These are phyloP conservation scores for Phoenix roebelenii DNA, from an alignment of 176 grass and related monocot species.

Conservation along the genomic window DNA sequence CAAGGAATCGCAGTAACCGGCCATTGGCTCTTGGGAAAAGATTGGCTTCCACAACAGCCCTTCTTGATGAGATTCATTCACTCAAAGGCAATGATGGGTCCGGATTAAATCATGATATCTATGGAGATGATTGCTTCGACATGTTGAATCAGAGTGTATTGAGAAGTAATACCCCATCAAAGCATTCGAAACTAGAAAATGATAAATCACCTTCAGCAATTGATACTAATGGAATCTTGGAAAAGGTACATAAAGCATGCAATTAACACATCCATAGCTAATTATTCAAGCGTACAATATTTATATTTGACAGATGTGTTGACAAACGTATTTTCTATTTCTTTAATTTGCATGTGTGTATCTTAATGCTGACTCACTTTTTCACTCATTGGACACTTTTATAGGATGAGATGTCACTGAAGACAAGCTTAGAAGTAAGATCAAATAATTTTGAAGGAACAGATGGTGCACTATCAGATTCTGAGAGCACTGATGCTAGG, in stretches of 20 bases:
- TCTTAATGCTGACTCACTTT: too few species aligned
- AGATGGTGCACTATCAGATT: conserved; percentile 47
- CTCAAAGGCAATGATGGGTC: conserved; percentile 25
- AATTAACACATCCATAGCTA: background rate
- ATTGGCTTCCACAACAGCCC: conserved; percentile 14
- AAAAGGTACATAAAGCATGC: conserved; percentile 27
- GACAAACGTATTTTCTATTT: too few species aligned
- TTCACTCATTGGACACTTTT: background rate
- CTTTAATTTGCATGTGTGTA: too few species aligned
- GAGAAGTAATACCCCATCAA: conserved; percentile 24
- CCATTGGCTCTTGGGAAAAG: conserved; percentile 34
- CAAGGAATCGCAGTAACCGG: conserved; percentile 45
- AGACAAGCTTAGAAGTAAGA: conserved; percentile 29
- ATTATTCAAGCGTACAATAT: too few species aligned
- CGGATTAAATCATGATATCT: conserved; percentile 24
- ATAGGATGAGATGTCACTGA: conserved; percentile 23
- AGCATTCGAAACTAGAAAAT: conserved; percentile 30
- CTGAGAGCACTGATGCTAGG: conserved; percentile 53
- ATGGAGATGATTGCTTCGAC: conserved; percentile 23
- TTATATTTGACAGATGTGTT: too few species aligned
- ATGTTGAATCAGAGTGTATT: conserved; percentile 27
- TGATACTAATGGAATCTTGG: conserved; percentile 23
- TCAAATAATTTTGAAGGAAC: conserved; percentile 35
- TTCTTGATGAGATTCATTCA: conserved; percentile 33
- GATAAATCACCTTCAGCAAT: conserved; percentile 12